Conservation (phyloP, 192 early-diverging fungal species). For the Podila epicladia region DNA sequence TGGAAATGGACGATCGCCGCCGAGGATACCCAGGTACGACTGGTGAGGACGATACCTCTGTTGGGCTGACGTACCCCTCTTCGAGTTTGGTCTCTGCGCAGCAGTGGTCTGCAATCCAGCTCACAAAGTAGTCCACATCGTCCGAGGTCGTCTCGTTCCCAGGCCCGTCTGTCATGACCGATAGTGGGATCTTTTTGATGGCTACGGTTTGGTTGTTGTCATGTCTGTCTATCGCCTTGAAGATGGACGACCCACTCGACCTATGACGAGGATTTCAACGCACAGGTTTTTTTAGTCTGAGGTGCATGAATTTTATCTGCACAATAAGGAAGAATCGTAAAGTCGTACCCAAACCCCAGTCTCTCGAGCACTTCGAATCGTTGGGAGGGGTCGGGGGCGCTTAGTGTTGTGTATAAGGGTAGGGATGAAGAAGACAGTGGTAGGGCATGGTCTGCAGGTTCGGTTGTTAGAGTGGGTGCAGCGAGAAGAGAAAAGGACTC, state of each 20-base stretch:
- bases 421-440: neutral
- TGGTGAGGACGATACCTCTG: neutral
- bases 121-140: conserved; percentile 32
- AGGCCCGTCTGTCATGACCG: conserved; percentile 15
- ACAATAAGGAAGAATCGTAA: neutral
- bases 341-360: neutral
- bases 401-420: neutral
- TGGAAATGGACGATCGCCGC: neutral
- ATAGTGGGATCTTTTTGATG: conserved; percentile 41
- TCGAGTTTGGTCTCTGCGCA: neutral
- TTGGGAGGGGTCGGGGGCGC: neutral
- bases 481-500: no score
- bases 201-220: conserved; percentile 16
- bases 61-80: neutral
- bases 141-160: neutral
- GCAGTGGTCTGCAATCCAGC: conserved; percentile 30
- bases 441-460: neutral
- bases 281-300: neutral
- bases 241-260: conserved; percentile 31
- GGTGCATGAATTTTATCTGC: no score
- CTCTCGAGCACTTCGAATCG: neutral
- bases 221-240: conserved; percentile 22
- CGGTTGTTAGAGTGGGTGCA: neutral
- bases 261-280: neutral
- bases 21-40: neutral